Base-by-base conservation (phyloP, 192 early-diverging fungal species). In the Coemansia sp. region DNA sequence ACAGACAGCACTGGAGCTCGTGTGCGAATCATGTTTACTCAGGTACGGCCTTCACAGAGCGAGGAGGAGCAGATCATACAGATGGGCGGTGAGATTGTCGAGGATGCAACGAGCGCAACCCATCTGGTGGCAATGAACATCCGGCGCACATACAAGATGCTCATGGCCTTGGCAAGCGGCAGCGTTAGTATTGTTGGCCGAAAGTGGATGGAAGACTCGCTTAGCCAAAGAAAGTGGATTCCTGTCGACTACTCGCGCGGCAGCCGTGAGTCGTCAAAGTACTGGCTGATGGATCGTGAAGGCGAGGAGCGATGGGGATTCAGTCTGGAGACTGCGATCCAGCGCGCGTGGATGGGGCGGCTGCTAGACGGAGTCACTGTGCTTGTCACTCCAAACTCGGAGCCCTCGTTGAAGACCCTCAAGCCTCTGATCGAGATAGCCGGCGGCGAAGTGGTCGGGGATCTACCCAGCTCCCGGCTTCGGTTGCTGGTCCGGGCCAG, bases 121-220 rank as follows among this genome's bases (percentile, higher is more conserved):
- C 87, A 89, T 57, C 55, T 90, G 19, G 70, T 89, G 7, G 72
- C 82, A 6, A 76, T 57, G 19, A 68, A 74, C 40, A 68, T 87
- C 54, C 69, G 70, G 40, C 73, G 86, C 30, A 90, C 88, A 15
- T 76, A 76, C 37, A 90, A 90, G 78, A 57, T 81, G 64, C 64
- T 81, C 22, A 57, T 63, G 61, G 78, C 78, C 15, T 33, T 81
- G 45, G 57, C 68, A n/a, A 54, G 64, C 50, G 72, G 78, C 7
- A 63, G 57, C 28, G 62, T 75, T 2, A 34, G 11, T 25, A 71
- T 81, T 36, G 72, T 81, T 14, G 45, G 62, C 37, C 58, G 60
- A 30, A 37, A 41, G 20, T 81, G 78, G 78, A 42, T 81, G 58
- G 55, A 66, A 5, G 72, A 71, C 30, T 75, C 72, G 61, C 55